A percentile compares a stretch with the other conserved stretches of the same genome.
Evolutionary conservation across 768 basidiomycete species (phyloP).

Genomic region (Termitomyces bulborhizus): DNA sequence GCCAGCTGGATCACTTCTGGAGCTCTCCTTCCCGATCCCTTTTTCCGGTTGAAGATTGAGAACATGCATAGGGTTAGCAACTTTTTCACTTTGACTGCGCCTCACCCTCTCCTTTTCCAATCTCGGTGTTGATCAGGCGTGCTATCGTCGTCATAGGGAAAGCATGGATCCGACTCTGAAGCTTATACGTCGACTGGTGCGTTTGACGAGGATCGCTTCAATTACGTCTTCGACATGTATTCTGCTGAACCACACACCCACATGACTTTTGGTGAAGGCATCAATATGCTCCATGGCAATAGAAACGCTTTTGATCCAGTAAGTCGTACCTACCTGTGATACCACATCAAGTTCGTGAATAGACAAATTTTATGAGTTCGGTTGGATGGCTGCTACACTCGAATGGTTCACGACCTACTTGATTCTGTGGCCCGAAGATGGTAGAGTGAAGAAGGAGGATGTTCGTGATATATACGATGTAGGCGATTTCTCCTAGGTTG

Average conservation of each 20-base stretch:
- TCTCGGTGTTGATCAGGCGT: neutral
- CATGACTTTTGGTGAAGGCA: conserved; percentile 30
- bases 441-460: conserved; percentile 31
- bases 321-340: conserved; percentile 1
- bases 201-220: conserved; percentile 33
- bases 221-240: conserved; percentile 35
- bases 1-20: conserved; percentile 29
- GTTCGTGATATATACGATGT: conserved; percentile 35
- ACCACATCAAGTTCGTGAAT: neutral
- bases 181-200: conserved; percentile 31
- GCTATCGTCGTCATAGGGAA: conserved; percentile 21
- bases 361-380: conserved; percentile 24
- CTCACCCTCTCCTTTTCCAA: neutral
- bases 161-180: conserved; percentile 37
- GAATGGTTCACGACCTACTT: conserved; percentile 38
- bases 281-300: conserved; percentile 35
- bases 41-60: conserved; percentile 34
- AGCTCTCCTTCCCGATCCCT: conserved; percentile 33
- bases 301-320: conserved; percentile 32
- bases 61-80: conserved; percentile 31
- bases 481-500: conserved; percentile 5
- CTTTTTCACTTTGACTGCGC: neutral
- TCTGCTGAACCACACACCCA: conserved; percentile 32
- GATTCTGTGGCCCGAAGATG: conserved; percentile 30
- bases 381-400: conserved; percentile 32